Percentiles rank a stretch among this genome's conserved stretches.
These are phyloP conservation scores for Mallotus japonicus DNA, from an alignment of 441 rosid species.

Conservation along the genomic window DNA sequence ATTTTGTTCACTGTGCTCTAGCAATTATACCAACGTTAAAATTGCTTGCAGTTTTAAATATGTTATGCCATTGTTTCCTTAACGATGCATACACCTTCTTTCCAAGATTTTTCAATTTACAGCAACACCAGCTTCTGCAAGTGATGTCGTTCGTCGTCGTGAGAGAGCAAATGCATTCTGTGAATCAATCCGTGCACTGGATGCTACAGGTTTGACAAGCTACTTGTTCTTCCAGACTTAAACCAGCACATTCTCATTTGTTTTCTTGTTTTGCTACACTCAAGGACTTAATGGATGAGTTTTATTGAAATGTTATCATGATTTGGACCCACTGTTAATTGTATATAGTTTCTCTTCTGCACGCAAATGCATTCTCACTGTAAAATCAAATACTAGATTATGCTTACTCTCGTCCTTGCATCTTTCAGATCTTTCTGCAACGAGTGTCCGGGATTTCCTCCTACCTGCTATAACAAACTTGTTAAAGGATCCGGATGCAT, in stretches of 20 bases:
- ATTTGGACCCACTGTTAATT: not conserved
- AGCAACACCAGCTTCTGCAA: conserved; percentile 54
- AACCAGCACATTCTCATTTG: not conserved
- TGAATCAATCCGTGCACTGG: conserved; percentile 93
- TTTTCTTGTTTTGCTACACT: not conserved
- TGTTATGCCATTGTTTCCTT: conserved; percentile 36
- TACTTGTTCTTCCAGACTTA: not conserved
- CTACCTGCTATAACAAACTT: conserved; percentile 81
- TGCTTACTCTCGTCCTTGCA: conserved; percentile 10
- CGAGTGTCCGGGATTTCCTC: conserved; percentile 69
- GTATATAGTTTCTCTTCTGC: not conserved
- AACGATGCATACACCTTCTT: conserved; percentile 58
- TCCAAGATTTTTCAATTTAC: conserved; percentile 91
- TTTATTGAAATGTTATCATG: not conserved
- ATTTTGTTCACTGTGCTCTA: not conserved
- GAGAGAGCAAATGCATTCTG: conserved; percentile 94
- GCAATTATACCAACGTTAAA: conserved; percentile 1
- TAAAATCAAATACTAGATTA: conserved; percentile 1
- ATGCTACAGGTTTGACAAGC: conserved; percentile 69
- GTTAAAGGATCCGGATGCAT: conserved; percentile 73
- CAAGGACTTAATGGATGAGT: not conserved
- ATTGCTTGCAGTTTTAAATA: conserved; percentile 6
- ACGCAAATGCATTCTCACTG: not conserved
- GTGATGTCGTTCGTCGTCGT: conserved; percentile 66
- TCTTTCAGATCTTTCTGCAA: conserved; percentile 66